A percentile compares a stretch with the other conserved stretches of the same genome.
Evolutionary conservation across 2,329 filamentous ascomycete genomes (phyloP).

Genomic region (Scedosporium minutisporum): DNA sequence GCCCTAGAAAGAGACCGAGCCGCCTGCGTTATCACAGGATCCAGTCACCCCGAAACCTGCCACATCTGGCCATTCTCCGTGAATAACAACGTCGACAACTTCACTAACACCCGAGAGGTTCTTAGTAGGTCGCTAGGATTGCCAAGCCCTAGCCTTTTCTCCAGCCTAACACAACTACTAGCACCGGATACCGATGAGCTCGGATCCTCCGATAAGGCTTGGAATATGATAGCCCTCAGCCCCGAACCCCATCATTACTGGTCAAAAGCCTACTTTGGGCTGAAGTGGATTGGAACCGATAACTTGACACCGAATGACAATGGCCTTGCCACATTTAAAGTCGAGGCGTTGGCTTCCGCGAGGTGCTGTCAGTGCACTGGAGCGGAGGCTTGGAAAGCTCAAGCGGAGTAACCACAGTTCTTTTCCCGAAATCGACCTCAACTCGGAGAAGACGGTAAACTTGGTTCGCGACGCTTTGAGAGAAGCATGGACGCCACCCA

Average conservation of each 20-base stretch:
- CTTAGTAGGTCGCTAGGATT: no score
- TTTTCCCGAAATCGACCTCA: neutral
- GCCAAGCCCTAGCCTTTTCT: no score
- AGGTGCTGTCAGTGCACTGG: neutral
- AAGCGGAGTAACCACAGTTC: neutral
- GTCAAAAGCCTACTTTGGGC: neutral
- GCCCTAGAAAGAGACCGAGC: no score
- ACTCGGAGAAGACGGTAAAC: neutral
- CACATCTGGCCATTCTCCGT: no score
- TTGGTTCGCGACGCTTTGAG: neutral
- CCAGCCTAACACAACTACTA: neutral
- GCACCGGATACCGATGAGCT: neutral
- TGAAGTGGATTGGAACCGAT: neutral
- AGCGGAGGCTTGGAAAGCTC: neutral
- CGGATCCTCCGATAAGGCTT: neutral
- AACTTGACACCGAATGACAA: no score
- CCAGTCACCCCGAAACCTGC: no score
- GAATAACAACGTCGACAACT: no score
- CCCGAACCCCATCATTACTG: neutral
- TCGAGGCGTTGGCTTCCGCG: neutral
- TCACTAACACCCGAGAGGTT: no score
- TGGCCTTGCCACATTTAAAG: neutral
- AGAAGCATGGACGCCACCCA: neutral
- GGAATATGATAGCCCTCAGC: neutral
- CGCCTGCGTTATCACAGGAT: no score